Evolutionary conservation across 768 basidiomycete genomes (phyloP).

Genomic region (Boletus rubescentipes): DNA sequence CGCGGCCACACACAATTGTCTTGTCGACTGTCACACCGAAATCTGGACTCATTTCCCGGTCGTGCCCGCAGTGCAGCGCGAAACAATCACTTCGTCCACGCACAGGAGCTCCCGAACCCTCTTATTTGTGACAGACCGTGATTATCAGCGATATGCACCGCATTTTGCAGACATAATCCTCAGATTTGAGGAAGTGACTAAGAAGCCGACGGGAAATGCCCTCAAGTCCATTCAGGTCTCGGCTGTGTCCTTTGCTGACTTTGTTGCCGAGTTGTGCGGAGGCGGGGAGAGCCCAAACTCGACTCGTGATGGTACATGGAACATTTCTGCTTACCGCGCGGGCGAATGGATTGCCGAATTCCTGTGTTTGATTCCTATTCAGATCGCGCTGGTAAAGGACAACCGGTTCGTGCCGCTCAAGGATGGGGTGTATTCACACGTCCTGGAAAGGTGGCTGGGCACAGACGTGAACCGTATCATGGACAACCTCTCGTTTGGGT

Average conservation of each 20-base stretch:
- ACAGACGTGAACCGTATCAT: constrained; percentile 59
- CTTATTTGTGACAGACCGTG: constrained; percentile 43
- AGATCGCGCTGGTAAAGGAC: constrained; percentile 57
- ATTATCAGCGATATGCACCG: constrained; percentile 34
- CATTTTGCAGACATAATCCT: constrained; percentile 48
- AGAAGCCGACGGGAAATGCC: constrained; percentile 50
- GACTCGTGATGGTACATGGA: constrained; percentile 17
- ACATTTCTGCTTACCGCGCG: constrained; percentile 40
- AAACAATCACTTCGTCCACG: constrained; percentile 38
- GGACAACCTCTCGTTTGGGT: constrained; percentile 55
- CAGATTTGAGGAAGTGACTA: constrained; percentile 47
- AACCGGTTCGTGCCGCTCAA: constrained; percentile 63
- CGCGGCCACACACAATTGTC: constrained; percentile 43
- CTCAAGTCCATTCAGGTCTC: constrained; percentile 40
- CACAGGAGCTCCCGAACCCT: constrained; percentile 36
- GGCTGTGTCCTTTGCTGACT: constrained; percentile 29
- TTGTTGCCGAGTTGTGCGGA: constrained; percentile 19
- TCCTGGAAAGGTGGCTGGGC: constrained; percentile 54
- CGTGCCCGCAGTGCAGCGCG: constrained; percentile 47
- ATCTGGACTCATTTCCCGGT: constrained; percentile 65
- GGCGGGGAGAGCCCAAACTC: not conserved
- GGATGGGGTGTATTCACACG: constrained; percentile 51
- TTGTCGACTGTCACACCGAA: constrained; percentile 54
- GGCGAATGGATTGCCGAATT: constrained; percentile 66
- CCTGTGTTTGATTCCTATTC: constrained; percentile 63